phyloP scores from a whole-genome alignment of 805 yeast genomes.

The Yamadazyma olivae region DNA sequence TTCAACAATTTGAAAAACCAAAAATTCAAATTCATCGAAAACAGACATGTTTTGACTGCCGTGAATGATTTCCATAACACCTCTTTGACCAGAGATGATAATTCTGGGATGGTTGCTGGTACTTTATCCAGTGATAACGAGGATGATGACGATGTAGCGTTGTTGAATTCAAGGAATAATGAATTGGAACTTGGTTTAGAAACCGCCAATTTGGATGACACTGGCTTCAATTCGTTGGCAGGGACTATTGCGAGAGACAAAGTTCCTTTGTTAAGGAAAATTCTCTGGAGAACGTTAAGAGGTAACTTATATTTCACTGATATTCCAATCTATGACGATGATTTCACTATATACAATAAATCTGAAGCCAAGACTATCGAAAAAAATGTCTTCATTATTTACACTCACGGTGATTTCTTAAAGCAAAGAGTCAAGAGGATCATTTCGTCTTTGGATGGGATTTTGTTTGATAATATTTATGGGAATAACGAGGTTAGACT shows the following conservation, averaged over 20 bases:
- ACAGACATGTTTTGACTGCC: conserved; percentile 31
- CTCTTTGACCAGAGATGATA: conserved; percentile 6
- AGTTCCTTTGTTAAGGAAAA: conserved; percentile 34
- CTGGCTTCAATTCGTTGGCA: conserved; percentile 29
- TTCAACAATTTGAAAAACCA: conserved; percentile 24
- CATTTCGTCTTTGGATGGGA: conserved; percentile 37
- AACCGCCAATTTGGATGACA: conserved; percentile 15
- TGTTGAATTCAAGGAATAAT: conserved; percentile 19
- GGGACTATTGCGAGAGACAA: conserved; percentile 36
- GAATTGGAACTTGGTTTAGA: conserved; percentile 22
- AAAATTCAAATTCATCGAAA: conserved; percentile 25
- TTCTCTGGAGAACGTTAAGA: conserved; percentile 41
- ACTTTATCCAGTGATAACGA: conserved; percentile 11
- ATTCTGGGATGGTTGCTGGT: conserved; percentile 4
- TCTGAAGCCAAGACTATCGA: conserved; percentile 16
- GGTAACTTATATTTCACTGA: conserved; percentile 43
- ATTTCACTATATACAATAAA: conserved; percentile 3
- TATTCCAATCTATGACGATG: conserved; percentile 21
- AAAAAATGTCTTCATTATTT: conserved; percentile 37
- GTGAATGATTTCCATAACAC: conserved; percentile 33
- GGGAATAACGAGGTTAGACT: conserved; percentile 26
- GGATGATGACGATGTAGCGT: conserved; percentile 28
- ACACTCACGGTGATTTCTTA: conserved; percentile 39
- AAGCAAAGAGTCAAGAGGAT: conserved; percentile 32
- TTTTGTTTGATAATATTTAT: conserved; percentile 31